Conservation (phyloP, 2,329 filamentous ascomycete genomes). For the Colletotrichum euphorbiae region DNA sequence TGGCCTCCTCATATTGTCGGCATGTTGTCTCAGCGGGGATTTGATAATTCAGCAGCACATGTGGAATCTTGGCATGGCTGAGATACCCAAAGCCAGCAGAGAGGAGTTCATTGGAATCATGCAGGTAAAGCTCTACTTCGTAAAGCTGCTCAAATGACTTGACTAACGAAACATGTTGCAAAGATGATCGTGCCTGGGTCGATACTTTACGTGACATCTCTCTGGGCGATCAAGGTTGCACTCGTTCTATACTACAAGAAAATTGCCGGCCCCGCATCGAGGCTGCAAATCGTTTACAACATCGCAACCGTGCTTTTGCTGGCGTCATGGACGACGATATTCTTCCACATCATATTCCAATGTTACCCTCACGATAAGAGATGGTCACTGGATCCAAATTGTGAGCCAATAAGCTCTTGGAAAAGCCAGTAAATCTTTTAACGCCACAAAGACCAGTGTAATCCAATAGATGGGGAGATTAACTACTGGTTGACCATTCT, state of each 20-base stretch:
- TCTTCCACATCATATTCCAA: constrained; percentile 54
- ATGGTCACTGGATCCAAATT: constrained; percentile 46
- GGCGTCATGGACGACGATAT: constrained; percentile 48
- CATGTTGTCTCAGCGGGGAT: constrained; percentile 48
- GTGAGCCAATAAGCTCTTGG: constrained; percentile 29
- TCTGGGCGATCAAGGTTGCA: constrained; percentile 56
- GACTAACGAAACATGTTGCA: background rate
- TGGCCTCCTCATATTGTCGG: constrained; percentile 46
- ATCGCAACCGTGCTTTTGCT: constrained; percentile 47
- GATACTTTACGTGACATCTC: constrained; percentile 52
- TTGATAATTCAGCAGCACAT: constrained; percentile 48
- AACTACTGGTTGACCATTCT: constrained; percentile 41
- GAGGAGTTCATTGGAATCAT: constrained; percentile 45
- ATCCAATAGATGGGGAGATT: constrained; percentile 32
- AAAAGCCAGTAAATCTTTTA: background rate
- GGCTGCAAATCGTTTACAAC: constrained; percentile 52
- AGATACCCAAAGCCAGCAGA: constrained; percentile 41
- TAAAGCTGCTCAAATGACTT: background rate
- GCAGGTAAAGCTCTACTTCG: constrained; percentile 37
- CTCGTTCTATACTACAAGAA: constrained; percentile 56
- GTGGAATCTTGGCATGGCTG: constrained; percentile 44
- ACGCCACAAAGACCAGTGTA: constrained; percentile 31
- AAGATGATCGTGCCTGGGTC: constrained; percentile 56
- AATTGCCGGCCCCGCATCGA: constrained; percentile 51
- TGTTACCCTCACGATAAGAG: constrained; percentile 50